Conservation (phyloP, 352 stramenopile species). For the Globisporangium solare region DNA sequence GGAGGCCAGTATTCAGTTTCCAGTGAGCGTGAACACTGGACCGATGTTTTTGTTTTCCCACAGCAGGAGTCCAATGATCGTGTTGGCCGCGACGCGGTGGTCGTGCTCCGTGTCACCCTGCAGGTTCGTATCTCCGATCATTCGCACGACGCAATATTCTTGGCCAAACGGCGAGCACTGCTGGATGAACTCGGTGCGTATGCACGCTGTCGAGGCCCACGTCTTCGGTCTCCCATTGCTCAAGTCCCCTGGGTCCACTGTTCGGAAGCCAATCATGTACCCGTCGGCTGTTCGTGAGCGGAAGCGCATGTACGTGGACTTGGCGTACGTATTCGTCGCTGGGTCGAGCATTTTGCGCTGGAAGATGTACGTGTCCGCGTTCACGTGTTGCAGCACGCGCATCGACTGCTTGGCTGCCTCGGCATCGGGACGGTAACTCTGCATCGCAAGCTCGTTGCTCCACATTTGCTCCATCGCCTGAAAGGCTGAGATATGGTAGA, state of each 20-base stretch:
- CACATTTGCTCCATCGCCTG: slow-evolving; percentile 42
- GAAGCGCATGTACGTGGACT: slow-evolving; percentile 42
- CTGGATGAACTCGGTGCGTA: slow-evolving; percentile 12
- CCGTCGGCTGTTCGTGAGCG: slow-evolving; percentile 34
- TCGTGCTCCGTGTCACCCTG: slow-evolving; percentile 7
- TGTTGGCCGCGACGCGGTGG: slow-evolving; percentile 41
- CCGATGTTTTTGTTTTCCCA: slow-evolving; percentile 57
- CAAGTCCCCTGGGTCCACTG: slow-evolving; percentile 12
- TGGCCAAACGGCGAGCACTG: neutral
- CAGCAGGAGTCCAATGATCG: slow-evolving; percentile 43
- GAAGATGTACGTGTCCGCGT: slow-evolving; percentile 55
- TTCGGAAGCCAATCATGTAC: slow-evolving; percentile 34
- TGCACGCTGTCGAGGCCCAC: slow-evolving; percentile 7
- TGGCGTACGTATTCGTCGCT: slow-evolving; percentile 22
- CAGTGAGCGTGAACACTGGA: slow-evolving; percentile 24
- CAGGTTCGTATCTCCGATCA: slow-evolving; percentile 9
- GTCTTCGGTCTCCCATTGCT: slow-evolving; percentile 1
- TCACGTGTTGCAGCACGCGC: slow-evolving; percentile 42
- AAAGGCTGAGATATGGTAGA: slow-evolving; percentile 26
- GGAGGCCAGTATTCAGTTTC: too few species aligned
- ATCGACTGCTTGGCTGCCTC: slow-evolving; percentile 30
- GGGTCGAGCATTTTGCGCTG: slow-evolving; percentile 30
- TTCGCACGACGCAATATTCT: slow-evolving; percentile 23
- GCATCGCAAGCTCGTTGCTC: slow-evolving; percentile 34
- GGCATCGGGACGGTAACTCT: slow-evolving; percentile 32